These are phyloP conservation scores for Lepidium campestre DNA, from an alignment of 441 rosid genomes.

Conservation along the genomic window DNA sequence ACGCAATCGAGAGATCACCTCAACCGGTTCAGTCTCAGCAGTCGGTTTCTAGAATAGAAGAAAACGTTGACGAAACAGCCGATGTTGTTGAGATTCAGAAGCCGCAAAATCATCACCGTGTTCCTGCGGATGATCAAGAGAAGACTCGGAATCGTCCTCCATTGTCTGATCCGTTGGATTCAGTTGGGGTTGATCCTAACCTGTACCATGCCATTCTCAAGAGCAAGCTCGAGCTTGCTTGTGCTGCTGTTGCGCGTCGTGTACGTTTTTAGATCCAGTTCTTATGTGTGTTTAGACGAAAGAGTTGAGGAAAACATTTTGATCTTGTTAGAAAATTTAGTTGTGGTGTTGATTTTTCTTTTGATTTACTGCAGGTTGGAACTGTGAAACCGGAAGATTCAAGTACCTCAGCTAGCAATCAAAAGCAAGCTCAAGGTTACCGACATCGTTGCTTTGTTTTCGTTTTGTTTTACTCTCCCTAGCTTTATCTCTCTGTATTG, in stretches of 20 bases:
- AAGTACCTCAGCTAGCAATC: constrained; percentile 36
- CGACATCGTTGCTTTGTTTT: neutral
- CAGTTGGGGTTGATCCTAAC: constrained; percentile 34
- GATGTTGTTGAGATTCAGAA: constrained; percentile 32
- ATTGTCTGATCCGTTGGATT: constrained; percentile 22
- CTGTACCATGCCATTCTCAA: constrained; percentile 65
- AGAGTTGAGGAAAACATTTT: neutral
- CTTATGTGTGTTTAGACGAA: neutral
- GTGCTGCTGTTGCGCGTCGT: constrained; percentile 71
- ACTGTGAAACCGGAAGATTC: constrained; percentile 51
- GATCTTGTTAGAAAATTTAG: neutral
- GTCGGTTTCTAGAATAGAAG: constrained; percentile 30
- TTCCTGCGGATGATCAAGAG: constrained; percentile 1
- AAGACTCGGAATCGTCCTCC: constrained; percentile 30
- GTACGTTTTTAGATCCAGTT: constrained; percentile 30
- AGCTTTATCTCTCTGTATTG: neutral
- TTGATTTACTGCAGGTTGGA: constrained; percentile 18
- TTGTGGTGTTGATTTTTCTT: constrained; percentile 1
- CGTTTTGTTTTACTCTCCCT: neutral
- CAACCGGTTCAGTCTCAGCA: constrained; percentile 22
- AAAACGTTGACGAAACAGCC: constrained; percentile 9
- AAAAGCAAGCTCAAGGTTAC: constrained; percentile 39
- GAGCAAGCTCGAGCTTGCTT: constrained; percentile 62
- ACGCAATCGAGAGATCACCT: constrained; percentile 26
- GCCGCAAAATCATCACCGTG: constrained; percentile 15